Percentiles rank a stretch among this genome's conserved stretches.
Evolutionary conservation across 2,329 filamentous ascomycete species (phyloP).

Genomic region (Leptographium wingfieldii): DNA sequence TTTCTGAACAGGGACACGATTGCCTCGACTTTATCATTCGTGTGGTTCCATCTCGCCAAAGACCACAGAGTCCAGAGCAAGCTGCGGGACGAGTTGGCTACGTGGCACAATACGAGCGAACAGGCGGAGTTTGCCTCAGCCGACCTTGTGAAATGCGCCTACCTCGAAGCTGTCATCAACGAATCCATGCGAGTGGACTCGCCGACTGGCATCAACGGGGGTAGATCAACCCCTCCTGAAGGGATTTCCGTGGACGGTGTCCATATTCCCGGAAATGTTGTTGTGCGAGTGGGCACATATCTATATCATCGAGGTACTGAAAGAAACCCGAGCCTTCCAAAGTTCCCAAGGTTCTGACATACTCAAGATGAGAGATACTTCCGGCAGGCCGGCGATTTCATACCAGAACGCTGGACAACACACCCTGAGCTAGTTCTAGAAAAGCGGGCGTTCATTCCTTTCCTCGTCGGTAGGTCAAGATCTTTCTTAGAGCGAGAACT

Average conservation of each 20-base stretch:
- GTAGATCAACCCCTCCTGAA: not conserved
- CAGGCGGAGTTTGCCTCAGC: not conserved
- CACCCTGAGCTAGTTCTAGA: not conserved
- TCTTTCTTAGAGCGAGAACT: not conserved
- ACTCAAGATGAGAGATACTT: not conserved
- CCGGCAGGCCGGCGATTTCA: not conserved
- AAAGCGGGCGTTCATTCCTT: not conserved
- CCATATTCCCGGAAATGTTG: not conserved
- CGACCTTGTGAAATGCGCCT: not conserved
- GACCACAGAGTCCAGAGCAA: not conserved
- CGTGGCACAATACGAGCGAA: not conserved
- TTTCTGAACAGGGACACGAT: not conserved
- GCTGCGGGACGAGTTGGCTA: not conserved
- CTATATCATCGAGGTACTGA: not conserved
- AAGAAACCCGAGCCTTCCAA: not conserved
- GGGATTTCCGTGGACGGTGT: not conserved
- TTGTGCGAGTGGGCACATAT: not conserved
- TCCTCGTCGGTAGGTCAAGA: not conserved
- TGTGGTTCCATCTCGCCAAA: not conserved
- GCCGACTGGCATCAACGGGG: not conserved
- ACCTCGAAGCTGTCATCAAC: not conserved
- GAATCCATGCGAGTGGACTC: not conserved
- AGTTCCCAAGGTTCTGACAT: not conserved
- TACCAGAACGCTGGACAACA: not conserved
- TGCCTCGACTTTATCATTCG: not conserved